Evolutionary conservation across 2,329 filamentous ascomycete species (phyloP).

Genomic region (Hypoxylon sp.): DNA sequence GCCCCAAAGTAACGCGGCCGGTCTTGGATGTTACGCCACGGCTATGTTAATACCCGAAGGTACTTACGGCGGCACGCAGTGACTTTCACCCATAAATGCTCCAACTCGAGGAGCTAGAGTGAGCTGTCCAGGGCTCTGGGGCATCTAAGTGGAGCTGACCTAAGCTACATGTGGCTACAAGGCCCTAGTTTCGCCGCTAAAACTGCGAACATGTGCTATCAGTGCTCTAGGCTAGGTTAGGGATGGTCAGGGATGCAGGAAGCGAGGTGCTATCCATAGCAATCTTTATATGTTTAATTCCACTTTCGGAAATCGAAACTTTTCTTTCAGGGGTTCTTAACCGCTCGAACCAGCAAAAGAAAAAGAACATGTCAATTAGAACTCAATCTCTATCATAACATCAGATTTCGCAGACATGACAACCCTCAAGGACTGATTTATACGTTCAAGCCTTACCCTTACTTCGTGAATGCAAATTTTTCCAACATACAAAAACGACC

Average conservation of each 20-base stretch:
- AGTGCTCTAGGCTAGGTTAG: conserved; percentile 16
- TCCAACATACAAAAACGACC: conserved; percentile 15
- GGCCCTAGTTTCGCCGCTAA: conserved; percentile 34
- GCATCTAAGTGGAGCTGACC: conserved; percentile 30
- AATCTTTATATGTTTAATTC: conserved; percentile 20
- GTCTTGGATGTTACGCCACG: conserved; percentile 30
- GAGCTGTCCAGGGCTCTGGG: conserved; percentile 36
- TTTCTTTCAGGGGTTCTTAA: conserved; percentile 17
- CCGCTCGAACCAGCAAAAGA: conserved; percentile 9
- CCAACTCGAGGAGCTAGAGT: conserved; percentile 28
- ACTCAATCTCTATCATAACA: conserved; percentile 6
- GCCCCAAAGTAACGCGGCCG: conserved; percentile 30
- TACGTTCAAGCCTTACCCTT: conserved; percentile 11
- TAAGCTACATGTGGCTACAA: conserved; percentile 38
- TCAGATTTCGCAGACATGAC: conserved; percentile 5
- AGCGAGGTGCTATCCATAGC: conserved; percentile 27
- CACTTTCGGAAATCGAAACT: conserved; percentile 25
- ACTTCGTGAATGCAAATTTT: conserved; percentile 12
- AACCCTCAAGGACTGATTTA: conserved; percentile 4
- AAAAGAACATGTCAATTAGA: conserved; percentile 10
- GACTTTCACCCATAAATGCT: conserved; percentile 1
- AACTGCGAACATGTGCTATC: conserved; percentile 29
- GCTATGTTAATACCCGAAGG: conserved; percentile 17
- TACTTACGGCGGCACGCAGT: conserved; percentile 34
- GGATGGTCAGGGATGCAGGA: conserved; percentile 9